Base-by-base conservation (phyloP, 2,329 filamentous ascomycete species). In the Verticillium alfalfae region DNA sequence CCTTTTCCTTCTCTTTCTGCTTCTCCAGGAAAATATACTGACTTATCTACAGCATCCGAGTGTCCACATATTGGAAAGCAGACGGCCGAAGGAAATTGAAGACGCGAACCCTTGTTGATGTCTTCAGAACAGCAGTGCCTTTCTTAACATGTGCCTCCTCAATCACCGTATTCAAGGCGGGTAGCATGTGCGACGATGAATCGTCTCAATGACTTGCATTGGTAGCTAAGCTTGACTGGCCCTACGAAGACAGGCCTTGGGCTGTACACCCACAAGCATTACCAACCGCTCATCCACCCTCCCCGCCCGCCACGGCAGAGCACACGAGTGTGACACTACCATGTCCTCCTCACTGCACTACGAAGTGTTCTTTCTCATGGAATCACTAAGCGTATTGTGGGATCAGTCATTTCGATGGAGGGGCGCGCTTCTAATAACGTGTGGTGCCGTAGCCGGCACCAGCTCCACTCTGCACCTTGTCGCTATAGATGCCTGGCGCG, bases 381-480 rank as follows among this genome's bases (percentile, higher is more conserved):
- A 31, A 31, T 31, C 26, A 31, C 26, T 31, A 4, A 31, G 4
- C 26, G 26, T 31, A 31, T 31, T 31, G 22, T n/a, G 36, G 56
- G 34, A 34, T 16, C 34, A 12, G 12, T 13, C 18, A 7, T 22
- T 69, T 66, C 31, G 70, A 68, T 61, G 18, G 9, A 22, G 4
- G 6, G 13, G 18, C 10, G n/a, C 45, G 8, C 22, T 13, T 37
- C 36, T 37, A 37, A 13, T 76, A 75, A 58, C 69, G 74, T 64
- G 81, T 78, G 1, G 81, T 83, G 59, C 83, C 83, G 68, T 86
- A 91, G 65, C 87, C 85, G 58, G 86, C 81, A 66, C 61, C 61
- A 15, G 88, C 88, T n/a, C 89, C 89, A 4, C 79, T 85, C 76
- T 92, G 88, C n/a, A 93, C 84, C 39, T 84, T 84, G 39, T 90